Base-by-base conservation (phyloP, 495 filamentous ascomycete genomes). In the Mycothermus thermophilus region DNA sequence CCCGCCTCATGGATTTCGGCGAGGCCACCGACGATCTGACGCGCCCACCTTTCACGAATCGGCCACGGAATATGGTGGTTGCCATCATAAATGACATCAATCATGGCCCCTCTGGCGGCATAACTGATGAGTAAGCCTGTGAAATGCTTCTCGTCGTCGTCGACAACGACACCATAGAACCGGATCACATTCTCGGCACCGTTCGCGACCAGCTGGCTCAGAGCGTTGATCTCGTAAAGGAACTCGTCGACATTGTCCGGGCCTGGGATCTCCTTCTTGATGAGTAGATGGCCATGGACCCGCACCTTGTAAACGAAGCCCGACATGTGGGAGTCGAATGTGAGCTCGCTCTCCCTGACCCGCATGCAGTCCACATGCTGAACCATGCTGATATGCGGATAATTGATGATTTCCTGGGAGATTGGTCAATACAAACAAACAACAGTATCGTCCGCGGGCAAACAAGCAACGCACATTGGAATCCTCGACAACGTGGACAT, bases 401-500 rank as follows among this genome's bases (percentile, higher is more conserved):
- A 96, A 3, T 73, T 74, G 35, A 96, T 90, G 32, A 85, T 93
- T 55, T 97, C 90, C 64, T 68, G 37, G 19, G 21, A 13, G 1
- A 9, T 21, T 22, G 9, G 52, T 46, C 12, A 48, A 37, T 16
- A 25, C 16, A 9, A n/a, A 8, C 21, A 25, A 30, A n/a, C 8
- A 25, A 8, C 26, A 38, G 21, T 9, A 12, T 9, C 12, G 16
- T 20, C 29, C 9, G 22, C 6, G 22, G 22, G 22, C 6, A 11
- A 25, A 6, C 22, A 6, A 25, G 22, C 6, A 35, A 59, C 63
- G 16, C 46, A 68, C 64, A 51, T 95, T 90, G 30, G 85, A 72
- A 56, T 97, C 90, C 54, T 96, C 90, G n/a, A 88, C 92, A 30
- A 97, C 90, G 54, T 96, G 90, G 14, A 97, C 86, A 58, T 97